Percentiles rank a stretch among this genome's conserved stretches.
phyloP scores from a whole-genome alignment of 345 rosid genomes.

The Salix koriyanagi region DNA sequence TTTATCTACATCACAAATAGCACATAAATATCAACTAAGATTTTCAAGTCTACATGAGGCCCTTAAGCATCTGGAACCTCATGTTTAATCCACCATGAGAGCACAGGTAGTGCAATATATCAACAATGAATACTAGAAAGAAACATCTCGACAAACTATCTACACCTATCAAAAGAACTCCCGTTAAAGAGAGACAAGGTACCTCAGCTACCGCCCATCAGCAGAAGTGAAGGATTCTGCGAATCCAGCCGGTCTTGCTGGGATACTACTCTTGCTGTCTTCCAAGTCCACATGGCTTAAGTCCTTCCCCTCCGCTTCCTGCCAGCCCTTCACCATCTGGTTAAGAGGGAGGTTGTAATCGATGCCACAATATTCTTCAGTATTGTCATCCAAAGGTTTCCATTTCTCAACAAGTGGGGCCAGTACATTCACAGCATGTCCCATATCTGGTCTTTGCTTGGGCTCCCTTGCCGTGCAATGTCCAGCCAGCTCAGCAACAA shows the following conservation, averaged over 20 bases:
- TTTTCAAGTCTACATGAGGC: slow-evolving; percentile 10
- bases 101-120: slow-evolving; percentile 7
- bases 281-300: slow-evolving; percentile 46
- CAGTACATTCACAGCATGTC: slow-evolving; percentile 62
- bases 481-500: slow-evolving; percentile 62
- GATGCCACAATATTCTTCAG: slow-evolving; percentile 62
- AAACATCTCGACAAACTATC: slow-evolving; percentile 23
- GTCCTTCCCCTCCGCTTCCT: slow-evolving; percentile 73
- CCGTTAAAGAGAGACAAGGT: not conserved
- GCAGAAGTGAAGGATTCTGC: slow-evolving; percentile 72
- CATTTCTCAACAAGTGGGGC: slow-evolving; percentile 69
- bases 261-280: slow-evolving; percentile 70
- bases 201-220: slow-evolving; percentile 51
- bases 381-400: slow-evolving; percentile 55
- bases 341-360: slow-evolving; percentile 72
- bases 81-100: not conserved
- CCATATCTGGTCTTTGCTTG: slow-evolving; percentile 68
- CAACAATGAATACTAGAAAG: slow-evolving; percentile 15
- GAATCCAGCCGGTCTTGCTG: slow-evolving; percentile 63
- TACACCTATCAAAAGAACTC: slow-evolving; percentile 22
- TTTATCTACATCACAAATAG: slow-evolving; percentile 37
- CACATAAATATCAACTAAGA: slow-evolving; percentile 18
- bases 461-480: slow-evolving; percentile 81
- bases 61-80: not conserved
- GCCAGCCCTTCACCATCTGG: slow-evolving; percentile 83